Evolutionary conservation across 257 asterid species (phyloP), one percentile per base, ranked within the genome.

Genomic region (Catharanthus roseus): DNA sequence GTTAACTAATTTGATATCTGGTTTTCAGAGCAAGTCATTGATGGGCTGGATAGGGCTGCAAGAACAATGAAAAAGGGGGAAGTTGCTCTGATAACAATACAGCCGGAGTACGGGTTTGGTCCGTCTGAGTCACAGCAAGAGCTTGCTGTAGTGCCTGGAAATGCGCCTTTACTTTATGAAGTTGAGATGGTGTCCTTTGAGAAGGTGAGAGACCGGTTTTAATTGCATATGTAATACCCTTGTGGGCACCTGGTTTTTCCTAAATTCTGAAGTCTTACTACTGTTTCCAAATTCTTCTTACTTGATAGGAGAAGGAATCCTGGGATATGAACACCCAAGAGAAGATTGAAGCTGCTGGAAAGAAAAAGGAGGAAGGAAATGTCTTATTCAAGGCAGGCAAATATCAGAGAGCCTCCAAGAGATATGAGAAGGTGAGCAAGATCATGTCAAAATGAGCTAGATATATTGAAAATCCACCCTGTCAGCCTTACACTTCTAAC

Each of bases 251-350:
- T n/a, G n/a, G n/a, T n/a, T n/a, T n/a, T n/a, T n/a, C n/a, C n/a
- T n/a, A n/a, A n/a, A n/a, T 26, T 63, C 6, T 50, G 10, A 6
- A 0, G 5, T 0, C 15, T 21, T 2, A 6, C 38, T 28, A 5
- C 11, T 8, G 54, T 12, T 41, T 55, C 6, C 1, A 15, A 10
- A 41, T 18, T 34, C 9, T 58, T 34, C 67, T n/a, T n/a, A n/a
- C n/a, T n/a, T n/a, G n/a, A n/a, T n/a, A 82, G 83, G 86, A 82
- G 29, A 82, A 75, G 45, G 83, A 82, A 61, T 82, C 86, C 9
- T 82, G 86, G 86, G 86, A 82, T 70, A 78, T 82, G 86, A 78
- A 76, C 66, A 82, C 79, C 13, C 68, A 76, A 44, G 86, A 82
- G 74, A 82, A 82, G 23, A 69, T 82, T 60, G 86, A 78, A 55